Percentiles rank a stretch among this genome's conserved stretches.
phyloP scores from a whole-genome alignment of 805 yeast species.

The Candida namnaoensis region DNA sequence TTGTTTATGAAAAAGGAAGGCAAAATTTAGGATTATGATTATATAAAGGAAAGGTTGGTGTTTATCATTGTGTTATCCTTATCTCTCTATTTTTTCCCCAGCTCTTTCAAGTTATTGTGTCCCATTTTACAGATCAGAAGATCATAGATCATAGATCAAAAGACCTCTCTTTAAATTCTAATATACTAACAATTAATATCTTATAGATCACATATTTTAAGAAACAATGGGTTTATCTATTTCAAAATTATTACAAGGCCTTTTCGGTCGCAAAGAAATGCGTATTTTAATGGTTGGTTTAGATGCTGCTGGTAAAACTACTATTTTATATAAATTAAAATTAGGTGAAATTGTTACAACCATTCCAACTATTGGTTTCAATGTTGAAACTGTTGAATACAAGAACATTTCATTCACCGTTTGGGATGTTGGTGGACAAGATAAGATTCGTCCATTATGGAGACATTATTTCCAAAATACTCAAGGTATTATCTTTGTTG shows the following conservation, averaged over 20 bases:
- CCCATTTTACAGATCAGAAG: too few relatives aligned
- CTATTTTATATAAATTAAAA: conserved; percentile 89
- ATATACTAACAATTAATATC: too few relatives aligned
- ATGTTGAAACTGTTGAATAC: conserved; percentile 95
- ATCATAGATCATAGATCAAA: too few relatives aligned
- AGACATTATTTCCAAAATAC: conserved; percentile 98
- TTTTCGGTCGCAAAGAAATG: conserved; percentile 96
- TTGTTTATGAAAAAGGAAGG: too few relatives aligned
- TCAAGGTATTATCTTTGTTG: conserved; percentile 96
- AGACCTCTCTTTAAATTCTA: too few relatives aligned
- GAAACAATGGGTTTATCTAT: conserved; percentile 85
- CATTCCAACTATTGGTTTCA: conserved; percentile 95
- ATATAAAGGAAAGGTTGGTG: too few relatives aligned
- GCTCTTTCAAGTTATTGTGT: too few relatives aligned
- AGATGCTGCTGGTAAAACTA: conserved; percentile 98
- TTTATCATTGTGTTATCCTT: too few relatives aligned
- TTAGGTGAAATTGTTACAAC: conserved; percentile 95
- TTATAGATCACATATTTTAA: too few relatives aligned
- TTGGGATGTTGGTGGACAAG: conserved; percentile 99
- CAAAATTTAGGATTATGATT: too few relatives aligned
- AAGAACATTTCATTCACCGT: conserved; percentile 94
- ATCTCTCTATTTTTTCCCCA: too few relatives aligned
- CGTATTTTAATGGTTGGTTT: conserved; percentile 97
- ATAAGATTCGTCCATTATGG: conserved; percentile 97
- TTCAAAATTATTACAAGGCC: conserved; percentile 90